Evolutionary conservation across 306 rosid species (phyloP).

Genomic region (Arachis stenosperma): DNA sequence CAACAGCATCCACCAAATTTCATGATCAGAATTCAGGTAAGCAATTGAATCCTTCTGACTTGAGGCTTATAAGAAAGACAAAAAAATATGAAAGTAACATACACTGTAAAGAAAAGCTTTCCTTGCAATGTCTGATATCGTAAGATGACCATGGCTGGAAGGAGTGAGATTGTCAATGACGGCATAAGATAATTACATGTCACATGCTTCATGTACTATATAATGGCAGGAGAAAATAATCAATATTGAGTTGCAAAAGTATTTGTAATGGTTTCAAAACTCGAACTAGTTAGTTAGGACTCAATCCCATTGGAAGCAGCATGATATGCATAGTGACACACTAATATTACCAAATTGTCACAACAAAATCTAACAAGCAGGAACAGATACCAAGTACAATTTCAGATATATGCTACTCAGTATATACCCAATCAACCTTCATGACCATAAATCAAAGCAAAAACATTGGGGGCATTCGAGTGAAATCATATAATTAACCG

Average conservation of each 20-base stretch:
- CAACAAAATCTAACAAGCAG: background rate
- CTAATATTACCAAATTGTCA: background rate
- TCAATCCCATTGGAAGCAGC: background rate
- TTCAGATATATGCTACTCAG: conserved; percentile 8
- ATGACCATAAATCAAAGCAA: conserved; percentile 22
- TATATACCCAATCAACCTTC: conserved; percentile 26
- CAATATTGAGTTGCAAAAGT: conserved; percentile 19
- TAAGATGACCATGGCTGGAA: conserved; percentile 78
- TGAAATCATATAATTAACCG: background rate
- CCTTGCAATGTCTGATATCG: conserved; percentile 91
- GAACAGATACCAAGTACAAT: conserved; percentile 1
- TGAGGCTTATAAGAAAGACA: conserved; percentile 4
- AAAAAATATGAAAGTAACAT: conserved; percentile 45
- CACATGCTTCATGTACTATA: conserved; percentile 16
- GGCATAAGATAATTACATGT: conserved; percentile 9
- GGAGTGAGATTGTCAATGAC: conserved; percentile 38
- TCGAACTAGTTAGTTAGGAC: background rate
- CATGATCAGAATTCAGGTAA: background rate
- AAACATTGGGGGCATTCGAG: conserved; percentile 2
- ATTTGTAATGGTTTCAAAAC: conserved; percentile 13
- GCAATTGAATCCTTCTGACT: conserved; percentile 16
- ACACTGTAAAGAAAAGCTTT: conserved; percentile 99
- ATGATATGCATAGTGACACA: background rate
- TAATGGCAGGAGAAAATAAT: conserved; percentile 12
- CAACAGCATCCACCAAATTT: background rate